Conservation (phyloP, 1,284 basidiomycete species). For the Cutaneotrichosporon mucoides region DNA sequence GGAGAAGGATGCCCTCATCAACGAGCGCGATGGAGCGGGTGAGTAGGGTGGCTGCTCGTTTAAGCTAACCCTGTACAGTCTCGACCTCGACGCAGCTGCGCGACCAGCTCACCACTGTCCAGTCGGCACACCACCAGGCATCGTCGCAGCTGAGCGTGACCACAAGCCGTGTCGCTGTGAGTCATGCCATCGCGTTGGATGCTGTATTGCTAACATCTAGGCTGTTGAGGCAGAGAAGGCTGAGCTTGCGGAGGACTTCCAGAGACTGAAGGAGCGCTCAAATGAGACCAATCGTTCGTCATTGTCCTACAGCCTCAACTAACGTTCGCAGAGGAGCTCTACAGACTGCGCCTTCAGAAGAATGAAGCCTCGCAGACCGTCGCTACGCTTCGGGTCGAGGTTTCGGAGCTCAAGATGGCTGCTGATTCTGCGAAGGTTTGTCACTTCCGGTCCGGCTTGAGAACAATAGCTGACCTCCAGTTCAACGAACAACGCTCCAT, state of each 20-base stretch:
- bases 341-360: conserved; percentile 36
- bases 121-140: conserved; percentile 31
- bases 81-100: conserved; percentile 38
- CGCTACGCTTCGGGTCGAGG: conserved; percentile 77
- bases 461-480: conserved; percentile 12
- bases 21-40: conserved; percentile 36
- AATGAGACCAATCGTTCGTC: conserved; percentile 31
- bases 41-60: conserved; percentile 9
- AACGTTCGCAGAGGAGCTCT: conserved; percentile 38
- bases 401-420: conserved; percentile 78
- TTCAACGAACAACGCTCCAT: conserved; percentile 42
- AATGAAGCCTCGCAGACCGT: conserved; percentile 56
- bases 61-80: conserved; percentile 15
- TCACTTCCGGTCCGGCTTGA: conserved; percentile 2
- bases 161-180: conserved; percentile 36
- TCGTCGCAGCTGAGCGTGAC: conserved; percentile 35
- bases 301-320: not conserved
- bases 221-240: conserved; percentile 42
- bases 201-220: conserved; percentile 16
- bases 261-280: conserved; percentile 34
- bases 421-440: conserved; percentile 41
- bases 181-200: not conserved
- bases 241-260: conserved; percentile 41
- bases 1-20: conserved; percentile 28
- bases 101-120: conserved; percentile 37